Percentiles rank a stretch among this genome's conserved stretches.
Evolutionary conservation across 148 eudicot genomes (phyloP).

Genomic region (Tetragonia tetragonoides): DNA sequence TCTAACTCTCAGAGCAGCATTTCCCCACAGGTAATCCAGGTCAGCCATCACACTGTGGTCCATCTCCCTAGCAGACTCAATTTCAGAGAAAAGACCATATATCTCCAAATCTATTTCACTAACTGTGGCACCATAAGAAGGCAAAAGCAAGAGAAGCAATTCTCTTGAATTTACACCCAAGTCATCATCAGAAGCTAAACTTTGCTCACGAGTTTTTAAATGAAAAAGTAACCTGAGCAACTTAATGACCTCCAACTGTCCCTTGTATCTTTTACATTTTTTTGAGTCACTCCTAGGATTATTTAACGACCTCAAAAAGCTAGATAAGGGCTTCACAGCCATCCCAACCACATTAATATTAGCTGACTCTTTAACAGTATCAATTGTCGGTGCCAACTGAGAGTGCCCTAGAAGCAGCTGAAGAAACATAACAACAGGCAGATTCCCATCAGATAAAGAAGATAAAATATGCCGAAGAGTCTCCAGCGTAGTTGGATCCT

Average conservation of each 20-base stretch:
- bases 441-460: slow-evolving; percentile 46
- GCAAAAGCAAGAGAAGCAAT: slow-evolving; percentile 58
- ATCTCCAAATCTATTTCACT: slow-evolving; percentile 80
- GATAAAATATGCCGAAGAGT: slow-evolving; percentile 50
- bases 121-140: slow-evolving; percentile 83
- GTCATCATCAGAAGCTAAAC: slow-evolving; percentile 43
- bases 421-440: slow-evolving; percentile 45
- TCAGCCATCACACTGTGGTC: slow-evolving; percentile 45
- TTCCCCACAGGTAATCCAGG: slow-evolving; percentile 92
- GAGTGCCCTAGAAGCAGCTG: slow-evolving; percentile 86
- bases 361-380: slow-evolving; percentile 30
- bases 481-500: slow-evolving; percentile 58
- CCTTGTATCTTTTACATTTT: slow-evolving; percentile 28
- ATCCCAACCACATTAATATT: slow-evolving; percentile 49
- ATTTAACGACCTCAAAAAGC: slow-evolving; percentile 57
- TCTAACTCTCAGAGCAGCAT: slow-evolving; percentile 48
- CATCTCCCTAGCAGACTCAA: slow-evolving; percentile 43
- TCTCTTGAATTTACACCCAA: slow-evolving; percentile 60
- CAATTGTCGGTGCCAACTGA: slow-evolving; percentile 57
- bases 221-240: slow-evolving; percentile 62
- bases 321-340: slow-evolving; percentile 66
- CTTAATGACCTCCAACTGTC: slow-evolving; percentile 67
- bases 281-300: slow-evolving; percentile 29
- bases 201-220: slow-evolving; percentile 34
- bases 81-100: slow-evolving; percentile 52